Evolutionary conservation across 2,329 filamentous ascomycete genomes (phyloP), one percentile per base, ranked within the genome.

Genomic region (Karstenula rhodostoma): DNA sequence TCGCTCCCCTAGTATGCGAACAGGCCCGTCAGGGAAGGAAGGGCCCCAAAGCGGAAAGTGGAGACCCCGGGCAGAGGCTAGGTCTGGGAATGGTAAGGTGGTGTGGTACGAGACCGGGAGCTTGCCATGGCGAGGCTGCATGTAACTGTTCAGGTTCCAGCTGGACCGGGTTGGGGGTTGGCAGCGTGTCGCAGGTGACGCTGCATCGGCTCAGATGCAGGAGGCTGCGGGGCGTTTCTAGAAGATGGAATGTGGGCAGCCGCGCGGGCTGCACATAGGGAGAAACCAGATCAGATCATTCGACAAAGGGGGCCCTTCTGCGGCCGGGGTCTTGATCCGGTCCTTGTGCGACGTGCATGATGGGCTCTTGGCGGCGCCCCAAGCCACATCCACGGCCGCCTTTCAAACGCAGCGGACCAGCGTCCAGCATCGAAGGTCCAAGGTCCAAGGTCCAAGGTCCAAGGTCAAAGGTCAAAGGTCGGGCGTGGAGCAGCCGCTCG

Each of bases 101-200:
- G 62, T 66, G 65, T 58, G 58, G 60, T 59, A 68, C 51, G 52
- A 63, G 56, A 63, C 64, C 63, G 55, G 62, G 55, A 62, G 63
- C 59, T 59, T 62, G 63, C 58, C 65, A 68, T 67, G 68, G 69
- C 67, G 71, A 73, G 73, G 73, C 73, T 72, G 67, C 67, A 68
- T 73, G 69, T 67, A 67, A 69, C 69, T 61, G 64, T 63, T 67
- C 62, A 57, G 47, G 50, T 59, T 50, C 54, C 54, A 73, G 66
- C 63, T 70, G 70, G 69, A 73, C 70, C 71, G 59, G 72, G 69
- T 62, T 67, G 60, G 57, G 62, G 66, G 70, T 50, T 56, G 55
- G 35, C 19, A 61, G 65, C 49, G 62, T 67, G 67, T 67, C 67
- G 61, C 59, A 56, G 62, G 59, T 65, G 54, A 58, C 35, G 59